phyloP scores from a whole-genome alignment of 2,329 filamentous ascomycete species.

The Cordyceps farinosa region DNA sequence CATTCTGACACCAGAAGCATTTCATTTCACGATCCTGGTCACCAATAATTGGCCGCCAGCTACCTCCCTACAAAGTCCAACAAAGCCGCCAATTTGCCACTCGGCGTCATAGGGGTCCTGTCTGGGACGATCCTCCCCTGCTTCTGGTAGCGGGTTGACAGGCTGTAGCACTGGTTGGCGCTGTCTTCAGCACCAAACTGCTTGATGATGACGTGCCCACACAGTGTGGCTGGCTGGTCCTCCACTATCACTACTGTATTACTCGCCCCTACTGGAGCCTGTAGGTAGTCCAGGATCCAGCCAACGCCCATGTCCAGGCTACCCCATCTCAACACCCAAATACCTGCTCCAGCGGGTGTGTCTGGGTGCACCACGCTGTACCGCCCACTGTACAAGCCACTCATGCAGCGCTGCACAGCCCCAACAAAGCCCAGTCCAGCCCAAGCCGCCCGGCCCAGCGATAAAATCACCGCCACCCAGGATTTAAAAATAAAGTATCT shows the following conservation, averaged over 20 bases:
- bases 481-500: background rate
- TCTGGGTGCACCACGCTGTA: background rate
- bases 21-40: background rate
- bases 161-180: background rate
- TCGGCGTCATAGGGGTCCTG: constrained; percentile 7
- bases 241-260: background rate
- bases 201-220: background rate
- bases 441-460: background rate
- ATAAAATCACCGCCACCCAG: background rate
- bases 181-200: background rate
- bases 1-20: background rate
- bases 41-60: background rate
- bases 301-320: background rate
- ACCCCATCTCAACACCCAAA: background rate
- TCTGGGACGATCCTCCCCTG: background rate
- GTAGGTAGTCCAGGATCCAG: background rate
- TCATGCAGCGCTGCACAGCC: background rate
- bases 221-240: background rate
- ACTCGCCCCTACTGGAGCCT: no score
- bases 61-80: background rate
- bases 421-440: background rate
- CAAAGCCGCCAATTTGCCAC: constrained; percentile 6
- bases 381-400: background rate
- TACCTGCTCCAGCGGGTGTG: background rate
- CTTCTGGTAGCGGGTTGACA: background rate